Base-by-base conservation (phyloP, 306 rosid species). In the Amphicarpaea edgeworthii region DNA sequence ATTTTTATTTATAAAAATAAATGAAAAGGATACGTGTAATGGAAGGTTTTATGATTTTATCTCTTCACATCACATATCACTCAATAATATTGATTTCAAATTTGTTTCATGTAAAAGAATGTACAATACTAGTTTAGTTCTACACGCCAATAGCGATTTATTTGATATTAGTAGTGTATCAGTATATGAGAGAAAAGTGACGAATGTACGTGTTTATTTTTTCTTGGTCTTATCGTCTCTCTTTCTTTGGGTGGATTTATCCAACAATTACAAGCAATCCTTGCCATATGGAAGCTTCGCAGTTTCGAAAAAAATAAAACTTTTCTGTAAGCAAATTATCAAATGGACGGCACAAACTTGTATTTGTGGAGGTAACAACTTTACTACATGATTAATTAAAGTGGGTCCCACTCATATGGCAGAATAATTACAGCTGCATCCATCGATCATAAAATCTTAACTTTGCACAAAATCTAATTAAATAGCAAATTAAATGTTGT, bases 111-210 rank as follows among this genome's bases (percentile, higher is more conserved):
- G 58, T 12, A 10, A 54, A 23, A 20, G 55, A 49, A 7, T 49
- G 16, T 19, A 8, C 5, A 51, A 54, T 7, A 23, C 43, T 23
- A n/a, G 43, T 23, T 23, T 23, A n/a, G 43, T 23, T 23, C 19
- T 8, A 46, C 20, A 41, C 45, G 81, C n/a, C 40, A n/a, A n/a
- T n/a, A n/a, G n/a, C n/a, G n/a, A 10, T 0, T 72, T 32, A 26
- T 24, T 40, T 26, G 15, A 59, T 60, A 73, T n/a, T 30, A n/a
- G n/a, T n/a, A n/a, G n/a, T n/a, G n/a, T n/a, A n/a, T n/a, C n/a
- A n/a, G n/a, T 59, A 58, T 72, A 43, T 58, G 47, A 63, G 75
- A 47, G 76, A 77, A 87, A 73, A 79, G 55, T 55, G 90, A 83
- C 87, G 42, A 74, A 12, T 66, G 83, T n/a, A n/a, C n/a, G n/a